phyloP scores from a whole-genome alignment of 805 yeast species.

The Kazachstania taianensis region DNA sequence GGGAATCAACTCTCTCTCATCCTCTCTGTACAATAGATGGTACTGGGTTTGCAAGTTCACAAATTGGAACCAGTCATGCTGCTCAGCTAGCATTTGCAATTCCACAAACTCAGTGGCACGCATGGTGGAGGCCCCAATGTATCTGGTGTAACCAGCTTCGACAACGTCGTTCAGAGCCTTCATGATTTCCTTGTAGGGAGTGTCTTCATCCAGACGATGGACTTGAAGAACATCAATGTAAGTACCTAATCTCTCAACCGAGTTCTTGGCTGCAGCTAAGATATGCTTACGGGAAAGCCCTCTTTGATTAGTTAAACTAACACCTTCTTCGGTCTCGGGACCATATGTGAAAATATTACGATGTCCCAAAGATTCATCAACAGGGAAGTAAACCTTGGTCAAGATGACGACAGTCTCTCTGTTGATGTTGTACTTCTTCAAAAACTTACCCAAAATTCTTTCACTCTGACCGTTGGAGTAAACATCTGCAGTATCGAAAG shows the following conservation, averaged over 20 bases:
- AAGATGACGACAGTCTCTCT: slow-evolving; percentile 49
- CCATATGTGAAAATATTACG: too few species aligned
- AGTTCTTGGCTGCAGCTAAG: slow-evolving; percentile 33
- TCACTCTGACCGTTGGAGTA: slow-evolving; percentile 43
- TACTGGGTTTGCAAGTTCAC: slow-evolving; percentile 49
- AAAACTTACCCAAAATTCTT: slow-evolving; percentile 41
- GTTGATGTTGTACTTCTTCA: slow-evolving; percentile 40
- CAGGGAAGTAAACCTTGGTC: slow-evolving; percentile 34
- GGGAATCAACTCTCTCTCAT: slow-evolving; percentile 52
- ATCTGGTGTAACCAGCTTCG: slow-evolving; percentile 39
- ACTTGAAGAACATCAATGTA: slow-evolving; percentile 45
- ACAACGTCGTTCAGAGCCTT: slow-evolving; percentile 45
- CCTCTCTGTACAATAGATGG: slow-evolving; percentile 48
- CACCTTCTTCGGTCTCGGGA: not conserved
- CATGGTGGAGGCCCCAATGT: slow-evolving; percentile 59
- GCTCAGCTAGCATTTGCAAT: slow-evolving; percentile 47
- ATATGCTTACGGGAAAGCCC: slow-evolving; percentile 41
- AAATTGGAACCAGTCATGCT: slow-evolving; percentile 47
- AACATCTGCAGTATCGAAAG: slow-evolving; percentile 40
- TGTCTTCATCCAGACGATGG: slow-evolving; percentile 40
- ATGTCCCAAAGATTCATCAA: slow-evolving; percentile 17
- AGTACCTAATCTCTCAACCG: slow-evolving; percentile 37
- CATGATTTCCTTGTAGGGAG: slow-evolving; percentile 47
- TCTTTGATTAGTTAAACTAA: slow-evolving; percentile 17
- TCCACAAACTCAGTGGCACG: slow-evolving; percentile 44